Evolutionary conservation across 257 asterid species (phyloP).

Genomic region (Cordia subcordata): DNA sequence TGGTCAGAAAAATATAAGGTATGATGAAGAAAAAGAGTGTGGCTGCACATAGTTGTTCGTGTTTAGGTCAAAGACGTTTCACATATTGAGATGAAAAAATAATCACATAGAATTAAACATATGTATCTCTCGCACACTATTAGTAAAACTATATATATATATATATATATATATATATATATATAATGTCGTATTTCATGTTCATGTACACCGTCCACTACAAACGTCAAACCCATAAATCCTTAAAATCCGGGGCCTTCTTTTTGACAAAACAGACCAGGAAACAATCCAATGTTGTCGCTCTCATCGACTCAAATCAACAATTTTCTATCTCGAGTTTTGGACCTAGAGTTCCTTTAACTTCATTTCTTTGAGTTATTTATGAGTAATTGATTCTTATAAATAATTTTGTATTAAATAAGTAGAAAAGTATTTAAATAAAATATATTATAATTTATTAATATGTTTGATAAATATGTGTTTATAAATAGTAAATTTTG

Average conservation of each 20-base stretch:
- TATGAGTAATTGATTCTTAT: too few species aligned
- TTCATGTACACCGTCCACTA: conserved; percentile 17
- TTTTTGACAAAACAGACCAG: conserved; percentile 14
- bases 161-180: not conserved
- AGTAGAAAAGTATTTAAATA: too few species aligned
- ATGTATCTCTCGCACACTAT: not conserved
- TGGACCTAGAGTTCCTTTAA: too few species aligned
- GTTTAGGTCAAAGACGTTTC: conserved; percentile 47
- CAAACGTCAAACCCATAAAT: conserved; percentile 20
- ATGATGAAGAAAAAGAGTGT: not conserved
- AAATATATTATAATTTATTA: too few species aligned
- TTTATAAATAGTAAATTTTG: too few species aligned
- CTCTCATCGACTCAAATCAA: conserved; percentile 5
- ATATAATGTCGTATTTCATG: not conserved
- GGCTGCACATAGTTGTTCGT: conserved; percentile 1
- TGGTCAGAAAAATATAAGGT: conserved; percentile 8
- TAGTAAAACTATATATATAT: not conserved
- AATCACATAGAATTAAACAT: conserved; percentile 1
- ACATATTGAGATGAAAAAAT: not conserved
- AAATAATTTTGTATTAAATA: too few species aligned
- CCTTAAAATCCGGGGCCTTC: conserved; percentile 32
- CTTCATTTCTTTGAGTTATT: too few species aligned
- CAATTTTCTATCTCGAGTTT: too few species aligned
- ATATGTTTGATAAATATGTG: too few species aligned
- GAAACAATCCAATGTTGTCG: conserved; percentile 4